Conservation (phyloP, 176 grass and related monocot genomes). For the Avena atlantica region DNA sequence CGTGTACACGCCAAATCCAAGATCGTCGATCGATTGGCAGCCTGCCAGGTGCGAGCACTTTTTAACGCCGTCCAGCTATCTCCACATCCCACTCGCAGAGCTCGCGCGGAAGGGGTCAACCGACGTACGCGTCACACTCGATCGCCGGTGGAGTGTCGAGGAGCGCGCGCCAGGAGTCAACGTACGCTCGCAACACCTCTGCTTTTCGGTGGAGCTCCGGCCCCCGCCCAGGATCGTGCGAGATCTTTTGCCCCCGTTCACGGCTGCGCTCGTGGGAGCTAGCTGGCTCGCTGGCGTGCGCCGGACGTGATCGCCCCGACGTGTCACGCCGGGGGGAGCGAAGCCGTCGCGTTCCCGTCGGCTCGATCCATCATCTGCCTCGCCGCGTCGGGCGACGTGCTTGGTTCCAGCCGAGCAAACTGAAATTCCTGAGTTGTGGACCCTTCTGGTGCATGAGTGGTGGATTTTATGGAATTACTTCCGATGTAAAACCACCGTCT, state of each 20-base stretch:
- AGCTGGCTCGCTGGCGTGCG: conserved; percentile 44
- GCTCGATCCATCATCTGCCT: background rate
- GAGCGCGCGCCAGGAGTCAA: background rate
- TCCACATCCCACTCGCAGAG: too few relatives aligned
- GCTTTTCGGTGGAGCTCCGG: background rate
- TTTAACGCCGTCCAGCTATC: too few relatives aligned
- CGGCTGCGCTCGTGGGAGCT: conserved; percentile 39
- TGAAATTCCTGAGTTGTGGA: background rate
- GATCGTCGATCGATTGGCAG: too few relatives aligned
- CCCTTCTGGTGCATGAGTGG: too few relatives aligned
- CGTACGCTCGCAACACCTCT: background rate
- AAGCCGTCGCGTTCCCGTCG: background rate
- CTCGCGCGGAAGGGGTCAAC: too few relatives aligned
- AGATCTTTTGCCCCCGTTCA: conserved; percentile 3
- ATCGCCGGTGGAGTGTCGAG: too few relatives aligned
- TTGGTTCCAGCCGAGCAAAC: background rate
- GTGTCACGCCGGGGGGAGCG: background rate
- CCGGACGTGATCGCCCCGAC: conserved; percentile 12
- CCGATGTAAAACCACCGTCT: too few relatives aligned
- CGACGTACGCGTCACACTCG: too few relatives aligned
- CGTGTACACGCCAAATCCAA: too few relatives aligned
- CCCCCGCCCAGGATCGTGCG: conserved; percentile 24
- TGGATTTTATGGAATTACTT: too few relatives aligned
- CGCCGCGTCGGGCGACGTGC: background rate
- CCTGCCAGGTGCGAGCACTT: too few relatives aligned